These are phyloP conservation scores for Debaryomyces prosopidis DNA, from an alignment of 805 yeast genomes.

Conservation along the genomic window DNA sequence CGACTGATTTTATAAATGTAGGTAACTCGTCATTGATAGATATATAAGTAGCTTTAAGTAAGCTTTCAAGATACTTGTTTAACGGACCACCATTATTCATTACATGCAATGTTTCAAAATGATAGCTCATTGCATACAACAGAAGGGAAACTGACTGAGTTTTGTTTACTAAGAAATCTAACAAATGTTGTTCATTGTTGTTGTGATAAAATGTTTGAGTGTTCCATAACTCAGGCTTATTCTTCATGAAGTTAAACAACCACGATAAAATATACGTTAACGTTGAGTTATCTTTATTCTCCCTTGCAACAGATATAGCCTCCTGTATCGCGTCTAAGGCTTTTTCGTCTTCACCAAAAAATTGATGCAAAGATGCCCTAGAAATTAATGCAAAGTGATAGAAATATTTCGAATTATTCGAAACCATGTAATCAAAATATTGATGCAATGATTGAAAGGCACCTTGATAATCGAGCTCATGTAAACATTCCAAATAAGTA, in stretches of 20 bases:
- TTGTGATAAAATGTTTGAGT: conserved; percentile 45
- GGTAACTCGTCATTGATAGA: conserved; percentile 49
- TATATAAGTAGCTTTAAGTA: conserved; percentile 56
- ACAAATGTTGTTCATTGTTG: conserved; percentile 60
- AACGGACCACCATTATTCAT: conserved; percentile 53
- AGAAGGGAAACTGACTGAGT: conserved; percentile 50
- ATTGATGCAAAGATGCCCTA: conserved; percentile 69
- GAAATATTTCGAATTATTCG: conserved; percentile 59
- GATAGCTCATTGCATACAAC: conserved; percentile 61
- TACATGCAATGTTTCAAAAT: conserved; percentile 59
- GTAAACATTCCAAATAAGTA: conserved; percentile 58
- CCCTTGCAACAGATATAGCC: conserved; percentile 85
- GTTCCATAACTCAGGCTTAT: conserved; percentile 58
- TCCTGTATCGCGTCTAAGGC: conserved; percentile 83
- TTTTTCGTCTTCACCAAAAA: conserved; percentile 62
- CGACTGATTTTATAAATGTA: conserved; percentile 48
- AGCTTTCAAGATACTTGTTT: conserved; percentile 50
- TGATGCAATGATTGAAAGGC: conserved; percentile 51
- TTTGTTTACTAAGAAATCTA: conserved; percentile 59
- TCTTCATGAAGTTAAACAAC: conserved; percentile 68
- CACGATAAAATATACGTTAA: conserved; percentile 72
- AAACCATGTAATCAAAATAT: conserved; percentile 77
- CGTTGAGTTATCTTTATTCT: conserved; percentile 72
- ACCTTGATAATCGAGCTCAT: conserved; percentile 60
- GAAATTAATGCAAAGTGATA: conserved; percentile 79